Evolutionary conservation across 1,139 yeast genomes (phyloP), one percentile per base, ranked within the genome.

Genomic region (Geotrichum bryndzae): DNA sequence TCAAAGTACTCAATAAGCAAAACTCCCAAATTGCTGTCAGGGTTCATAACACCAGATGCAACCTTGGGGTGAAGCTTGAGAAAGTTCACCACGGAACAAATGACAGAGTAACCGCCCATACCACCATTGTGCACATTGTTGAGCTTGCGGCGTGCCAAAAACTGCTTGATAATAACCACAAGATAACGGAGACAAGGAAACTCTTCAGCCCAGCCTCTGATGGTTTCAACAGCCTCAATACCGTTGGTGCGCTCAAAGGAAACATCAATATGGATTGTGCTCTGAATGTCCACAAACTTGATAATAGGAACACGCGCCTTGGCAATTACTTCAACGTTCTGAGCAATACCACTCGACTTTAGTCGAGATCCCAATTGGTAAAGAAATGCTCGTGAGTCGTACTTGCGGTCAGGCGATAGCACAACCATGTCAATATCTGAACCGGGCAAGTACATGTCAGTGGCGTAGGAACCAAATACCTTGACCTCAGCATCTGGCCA

Each of bases 121-220:
- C 99, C 99, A 63, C 99, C 99, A 27, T 87, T 87, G 70, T 89
- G 96, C n/a, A 94, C 99, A 69, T 90, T 89, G 70, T 94, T 92
- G 64, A 94, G 77, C 66, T 82, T 84, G 68, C 98, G 80, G 2
- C 91, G 85, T 52, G 92, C 80, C 61, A 95, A 79, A 70, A 92
- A 94, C 70, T 91, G 97, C 73, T 95, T 94, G 18, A 94, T 82
- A 2, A 91, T 85, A 61, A 94, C 79, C 0, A 90, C 96, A 63
- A 95, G 76, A 70, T 92, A 96, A 65, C 97, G 78, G 61, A 94
- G 76, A 0, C 96, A 97, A 0, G 96, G 94, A 1, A 90, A 86
- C 8, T 81, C 78, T 3, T 78, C 74, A 25, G 89, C 72, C 98
- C 98, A 95, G 48, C 78, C 77, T 63, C 91, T 79, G 56, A 94